Conservation (phyloP, 305 asterid species). For the Fraxinus paxiana region DNA sequence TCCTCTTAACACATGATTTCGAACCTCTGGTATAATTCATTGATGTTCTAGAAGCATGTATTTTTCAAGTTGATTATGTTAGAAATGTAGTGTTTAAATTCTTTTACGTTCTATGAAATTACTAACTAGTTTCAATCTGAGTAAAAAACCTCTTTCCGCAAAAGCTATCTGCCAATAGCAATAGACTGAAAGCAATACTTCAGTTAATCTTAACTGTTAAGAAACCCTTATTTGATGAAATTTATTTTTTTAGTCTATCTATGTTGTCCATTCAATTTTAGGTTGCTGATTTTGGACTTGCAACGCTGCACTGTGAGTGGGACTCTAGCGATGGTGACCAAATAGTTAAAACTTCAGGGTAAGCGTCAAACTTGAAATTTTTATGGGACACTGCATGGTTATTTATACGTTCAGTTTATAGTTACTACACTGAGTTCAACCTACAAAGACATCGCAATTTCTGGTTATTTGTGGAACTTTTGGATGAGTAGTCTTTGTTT, state of each 20-base stretch:
- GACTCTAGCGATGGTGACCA: constrained; percentile 44
- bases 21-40: constrained; percentile 70
- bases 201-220: neutral
- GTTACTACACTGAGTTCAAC: neutral
- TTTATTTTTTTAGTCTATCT: neutral
- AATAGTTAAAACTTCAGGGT: constrained; percentile 64
- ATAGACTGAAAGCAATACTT: neutral
- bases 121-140: neutral
- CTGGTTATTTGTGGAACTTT: neutral
- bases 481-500: neutral
- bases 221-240: neutral
- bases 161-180: neutral
- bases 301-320: constrained; percentile 71
- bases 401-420: neutral
- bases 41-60: constrained; percentile 15
- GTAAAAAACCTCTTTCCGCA: neutral
- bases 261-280: constrained; percentile 24
- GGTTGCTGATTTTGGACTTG: constrained; percentile 91
- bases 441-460: neutral
- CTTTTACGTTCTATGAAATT: neutral
- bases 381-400: neutral
- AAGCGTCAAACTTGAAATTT: constrained; percentile 19
- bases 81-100: neutral
- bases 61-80: constrained; percentile 3
- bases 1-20: constrained; percentile 79